Percentiles rank a stretch among this genome's conserved stretches.
These are phyloP conservation scores for Tuber brumale DNA, from an alignment of 495 filamentous ascomycete species.

Conservation along the genomic window DNA sequence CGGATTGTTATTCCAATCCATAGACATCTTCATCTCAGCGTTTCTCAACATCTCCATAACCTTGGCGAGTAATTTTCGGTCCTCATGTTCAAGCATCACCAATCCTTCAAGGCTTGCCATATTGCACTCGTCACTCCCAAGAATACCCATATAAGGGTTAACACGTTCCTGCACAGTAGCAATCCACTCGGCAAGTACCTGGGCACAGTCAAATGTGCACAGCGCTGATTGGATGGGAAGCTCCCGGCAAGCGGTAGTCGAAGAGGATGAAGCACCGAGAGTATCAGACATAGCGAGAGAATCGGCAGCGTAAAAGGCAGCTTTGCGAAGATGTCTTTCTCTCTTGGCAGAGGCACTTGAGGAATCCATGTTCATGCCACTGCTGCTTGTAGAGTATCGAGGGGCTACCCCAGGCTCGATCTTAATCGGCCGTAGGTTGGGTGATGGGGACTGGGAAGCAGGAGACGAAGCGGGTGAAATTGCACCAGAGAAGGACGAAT, in stretches of 20 bases:
- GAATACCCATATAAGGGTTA: conserved; percentile 75
- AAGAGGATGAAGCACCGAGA: conserved; percentile 63
- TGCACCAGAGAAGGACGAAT: conserved; percentile 48
- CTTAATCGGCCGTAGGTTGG: conserved; percentile 42
- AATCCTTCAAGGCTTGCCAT: conserved; percentile 69
- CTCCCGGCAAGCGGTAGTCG: conserved; percentile 77
- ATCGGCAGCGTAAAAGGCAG: conserved; percentile 89
- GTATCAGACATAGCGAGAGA: conserved; percentile 86
- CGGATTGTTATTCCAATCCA: conserved; percentile 50
- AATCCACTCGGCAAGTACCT: conserved; percentile 94
- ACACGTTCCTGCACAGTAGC: conserved; percentile 92
- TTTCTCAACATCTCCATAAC: conserved; percentile 72
- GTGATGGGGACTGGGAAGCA: conserved; percentile 50
- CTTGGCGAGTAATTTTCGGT: conserved; percentile 78
- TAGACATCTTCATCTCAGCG: conserved; percentile 71
- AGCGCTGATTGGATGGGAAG: conserved; percentile 89
- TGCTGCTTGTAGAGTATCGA: conserved; percentile 34
- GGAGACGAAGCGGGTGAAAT: conserved; percentile 53
- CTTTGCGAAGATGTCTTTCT: conserved; percentile 84
- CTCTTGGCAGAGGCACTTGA: conserved; percentile 53
- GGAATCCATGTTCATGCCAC: conserved; percentile 36
- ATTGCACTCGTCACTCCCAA: conserved; percentile 76
- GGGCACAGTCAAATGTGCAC: conserved; percentile 93
- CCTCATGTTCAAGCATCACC: conserved; percentile 88
- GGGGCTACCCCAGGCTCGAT: conserved; percentile 40